phyloP scores from a whole-genome alignment of 1,139 yeast species.

The Zygotorulaspora mrakii region DNA sequence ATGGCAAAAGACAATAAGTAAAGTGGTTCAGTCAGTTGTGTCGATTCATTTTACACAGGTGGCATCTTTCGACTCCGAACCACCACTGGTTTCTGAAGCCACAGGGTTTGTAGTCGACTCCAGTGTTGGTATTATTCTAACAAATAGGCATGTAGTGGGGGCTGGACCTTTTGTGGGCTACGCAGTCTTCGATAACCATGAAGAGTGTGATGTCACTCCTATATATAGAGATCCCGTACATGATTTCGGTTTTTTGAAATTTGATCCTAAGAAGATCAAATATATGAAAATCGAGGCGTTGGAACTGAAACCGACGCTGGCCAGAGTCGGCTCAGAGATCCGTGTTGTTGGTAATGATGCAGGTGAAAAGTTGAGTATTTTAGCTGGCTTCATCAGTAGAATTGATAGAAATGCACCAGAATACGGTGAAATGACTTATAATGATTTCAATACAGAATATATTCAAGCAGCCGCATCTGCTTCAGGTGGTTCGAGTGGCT shows the following conservation, averaged over 20 bases:
- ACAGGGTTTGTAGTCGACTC: slow-evolving; percentile 95
- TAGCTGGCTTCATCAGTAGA: slow-evolving; percentile 86
- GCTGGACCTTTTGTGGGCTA: slow-evolving; percentile 92
- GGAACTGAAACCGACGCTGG: slow-evolving; percentile 72
- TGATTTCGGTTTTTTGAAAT: slow-evolving; percentile 78
- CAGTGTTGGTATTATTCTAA: slow-evolving; percentile 71
- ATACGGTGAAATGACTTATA: slow-evolving; percentile 84
- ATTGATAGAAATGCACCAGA: slow-evolving; percentile 93
- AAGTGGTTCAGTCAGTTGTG: slow-evolving; percentile 81
- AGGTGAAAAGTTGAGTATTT: slow-evolving; percentile 85
- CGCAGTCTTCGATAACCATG: slow-evolving; percentile 91
- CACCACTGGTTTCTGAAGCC: slow-evolving; percentile 80
- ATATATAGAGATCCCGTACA: slow-evolving; percentile 81
- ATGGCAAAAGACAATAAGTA: slow-evolving; percentile 82
- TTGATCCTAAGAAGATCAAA: slow-evolving; percentile 66
- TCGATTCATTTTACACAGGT: slow-evolving; percentile 86
- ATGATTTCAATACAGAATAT: slow-evolving; percentile 92
- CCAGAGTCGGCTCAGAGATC: slow-evolving; percentile 85
- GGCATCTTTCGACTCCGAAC: slow-evolving; percentile 82
- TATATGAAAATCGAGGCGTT: slow-evolving; percentile 69
- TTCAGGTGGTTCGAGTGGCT: slow-evolving; percentile 93
- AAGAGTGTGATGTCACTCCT: slow-evolving; percentile 84
- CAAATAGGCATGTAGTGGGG: slow-evolving; percentile 92
- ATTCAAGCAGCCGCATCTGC: slow-evolving; percentile 97
- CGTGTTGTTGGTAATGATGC: slow-evolving; percentile 96